Evolutionary conservation across 768 basidiomycete species (phyloP), one percentile per base, ranked within the genome.

Genomic region (Neoboletus magnificus): DNA sequence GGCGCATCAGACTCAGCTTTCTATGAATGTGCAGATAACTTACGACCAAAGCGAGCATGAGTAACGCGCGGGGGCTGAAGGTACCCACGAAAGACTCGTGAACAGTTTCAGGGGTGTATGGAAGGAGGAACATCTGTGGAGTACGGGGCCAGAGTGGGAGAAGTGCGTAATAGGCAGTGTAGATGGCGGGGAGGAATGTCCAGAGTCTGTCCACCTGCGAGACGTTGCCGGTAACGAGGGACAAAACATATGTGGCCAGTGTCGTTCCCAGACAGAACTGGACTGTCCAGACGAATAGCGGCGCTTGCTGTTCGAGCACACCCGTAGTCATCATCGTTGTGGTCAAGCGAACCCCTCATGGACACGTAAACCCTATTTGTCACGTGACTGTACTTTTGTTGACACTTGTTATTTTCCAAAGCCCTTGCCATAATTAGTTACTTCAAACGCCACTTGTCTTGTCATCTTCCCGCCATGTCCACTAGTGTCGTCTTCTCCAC

Each of bases 141-240:
- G 59, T 60, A 13, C 50, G 70, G 16, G 79, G 78, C 73, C 80
- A 76, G 8, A 87, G 71, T 1, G 91, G 93, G 3, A 89, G 71
- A 29, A 97, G 74, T 1, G 93, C 87, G 66, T 84, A 93, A 66
- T 91, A 91, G 1, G 85, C 83, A 1, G 86, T 83, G 71, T 95
- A 96, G 20, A 95, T 77, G 8, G 87, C 79, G 0, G 95, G 94
- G 35, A 91, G 63, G 69, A 93, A 83, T 0, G 89, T 83, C 85
- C 85, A 86, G 27, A 93, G 66, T 29, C 91, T 83, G 73, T 98
- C 93, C 25, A 95, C 92, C 67, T 93, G 91, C 1, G 88, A 91
- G 46, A 89, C 87, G 62, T 95, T 94, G 40, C 81, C 79, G 0
- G 89, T 92, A 36, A 89, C 44, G 23, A 91, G 48, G 8, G 88